These are phyloP conservation scores for Syncephalastrum racemosum DNA, from an alignment of 371 early-diverging fungal genomes.

Conservation along the genomic window DNA sequence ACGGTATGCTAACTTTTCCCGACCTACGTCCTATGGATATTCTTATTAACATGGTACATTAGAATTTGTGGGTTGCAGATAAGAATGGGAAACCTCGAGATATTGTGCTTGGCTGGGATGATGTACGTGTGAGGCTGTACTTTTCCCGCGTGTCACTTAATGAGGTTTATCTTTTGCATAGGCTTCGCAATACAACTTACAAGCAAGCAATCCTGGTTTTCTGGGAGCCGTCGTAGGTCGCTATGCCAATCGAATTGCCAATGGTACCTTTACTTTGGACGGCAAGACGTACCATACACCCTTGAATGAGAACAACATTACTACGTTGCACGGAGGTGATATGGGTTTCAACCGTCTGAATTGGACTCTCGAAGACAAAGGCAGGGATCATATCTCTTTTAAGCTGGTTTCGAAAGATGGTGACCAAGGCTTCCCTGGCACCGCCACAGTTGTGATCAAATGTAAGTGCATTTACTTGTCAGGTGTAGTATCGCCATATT, in stretches of 20 bases:
- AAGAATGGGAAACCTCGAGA: slow-evolving; percentile 17
- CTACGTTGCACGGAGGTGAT: slow-evolving; percentile 24
- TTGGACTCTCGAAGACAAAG: slow-evolving; percentile 23
- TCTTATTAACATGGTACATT: neutral
- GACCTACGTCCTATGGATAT: too few relatives aligned
- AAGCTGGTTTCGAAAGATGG: slow-evolving; percentile 13
- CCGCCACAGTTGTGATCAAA: slow-evolving; percentile 13
- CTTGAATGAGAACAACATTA: slow-evolving; percentile 21
- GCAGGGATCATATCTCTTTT: slow-evolving; percentile 16
- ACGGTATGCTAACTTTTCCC: slow-evolving; percentile 15
- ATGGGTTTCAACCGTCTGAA: slow-evolving; percentile 22
- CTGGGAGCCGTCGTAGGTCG: slow-evolving; percentile 21
- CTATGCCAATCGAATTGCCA: slow-evolving; percentile 25
- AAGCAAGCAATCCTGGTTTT: slow-evolving; percentile 18
- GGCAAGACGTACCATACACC: slow-evolving; percentile 19
- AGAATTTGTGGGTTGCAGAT: slow-evolving; percentile 25
- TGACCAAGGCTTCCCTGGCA: slow-evolving; percentile 29
- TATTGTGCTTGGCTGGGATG: slow-evolving; percentile 25
- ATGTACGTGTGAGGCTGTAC: slow-evolving; percentile 6
- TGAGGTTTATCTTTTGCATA: neutral
- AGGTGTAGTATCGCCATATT: too few relatives aligned
- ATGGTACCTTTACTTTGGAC: slow-evolving; percentile 21
- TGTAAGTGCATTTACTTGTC: slow-evolving; percentile 12
- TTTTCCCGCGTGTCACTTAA: neutral
- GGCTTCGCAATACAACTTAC: slow-evolving; percentile 18